Percentiles rank a stretch among this genome's conserved stretches.
phyloP scores from a whole-genome alignment of 2,329 filamentous ascomycete species.

The Phyllosticta paracitricarpa region DNA sequence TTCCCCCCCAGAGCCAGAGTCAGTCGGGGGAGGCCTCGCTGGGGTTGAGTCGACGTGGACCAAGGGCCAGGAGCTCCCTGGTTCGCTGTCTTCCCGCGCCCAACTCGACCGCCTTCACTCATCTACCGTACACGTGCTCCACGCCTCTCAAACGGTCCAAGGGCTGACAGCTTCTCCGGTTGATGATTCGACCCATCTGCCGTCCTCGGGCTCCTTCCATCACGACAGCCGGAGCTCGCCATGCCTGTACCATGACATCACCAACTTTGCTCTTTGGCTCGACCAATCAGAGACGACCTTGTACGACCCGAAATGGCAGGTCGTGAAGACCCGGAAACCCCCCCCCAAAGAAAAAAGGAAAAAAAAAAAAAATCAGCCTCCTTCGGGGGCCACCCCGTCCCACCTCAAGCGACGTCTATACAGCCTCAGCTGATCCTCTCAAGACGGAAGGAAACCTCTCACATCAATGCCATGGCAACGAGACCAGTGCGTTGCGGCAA shows the following conservation, averaged over 20 bases:
- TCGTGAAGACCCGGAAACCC: background rate
- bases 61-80: background rate
- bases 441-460: background rate
- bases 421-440: background rate
- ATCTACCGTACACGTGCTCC: background rate
- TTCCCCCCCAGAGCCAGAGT: background rate
- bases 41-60: background rate
- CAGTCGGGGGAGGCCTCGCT: background rate
- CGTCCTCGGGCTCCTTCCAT: background rate
- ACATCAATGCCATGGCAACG: background rate
- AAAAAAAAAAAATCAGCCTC: background rate
- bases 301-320: background rate
- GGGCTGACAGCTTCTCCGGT: background rate
- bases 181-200: background rate
- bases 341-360: background rate
- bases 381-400: background rate
- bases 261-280: background rate
- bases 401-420: background rate
- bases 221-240: too few relatives aligned
- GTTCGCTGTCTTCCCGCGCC: background rate
- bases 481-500: background rate
- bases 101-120: background rate
- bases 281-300: background rate
- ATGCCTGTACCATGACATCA: background rate
- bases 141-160: background rate